phyloP scores from a whole-genome alignment of 306 rosid genomes.

The Begonia masoniana region DNA sequence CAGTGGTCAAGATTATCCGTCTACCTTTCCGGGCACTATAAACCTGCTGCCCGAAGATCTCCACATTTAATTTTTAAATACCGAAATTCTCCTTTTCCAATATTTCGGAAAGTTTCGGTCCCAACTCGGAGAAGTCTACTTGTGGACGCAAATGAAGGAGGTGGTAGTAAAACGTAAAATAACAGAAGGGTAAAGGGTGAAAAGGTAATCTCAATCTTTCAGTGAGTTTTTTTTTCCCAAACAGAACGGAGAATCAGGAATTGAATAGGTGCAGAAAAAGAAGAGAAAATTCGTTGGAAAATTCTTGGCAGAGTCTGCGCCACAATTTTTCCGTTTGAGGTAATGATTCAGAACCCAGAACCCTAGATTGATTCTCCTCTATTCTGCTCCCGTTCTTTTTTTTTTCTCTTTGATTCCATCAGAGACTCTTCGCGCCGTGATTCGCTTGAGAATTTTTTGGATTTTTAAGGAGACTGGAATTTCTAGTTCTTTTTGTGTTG shows the following conservation, averaged over 20 bases:
- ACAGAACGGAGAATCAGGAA: not conserved
- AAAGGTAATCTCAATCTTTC: not conserved
- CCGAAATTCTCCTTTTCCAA: too few relatives aligned
- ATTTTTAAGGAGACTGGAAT: not conserved
- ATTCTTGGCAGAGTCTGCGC: not conserved
- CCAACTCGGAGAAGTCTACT: not conserved
- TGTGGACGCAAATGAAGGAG: not conserved
- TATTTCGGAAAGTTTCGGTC: not conserved
- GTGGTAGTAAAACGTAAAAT: not conserved
- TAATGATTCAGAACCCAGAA: conserved; percentile 1
- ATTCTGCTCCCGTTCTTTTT: not conserved
- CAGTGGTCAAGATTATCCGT: conserved; percentile 14
- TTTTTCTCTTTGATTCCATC: not conserved
- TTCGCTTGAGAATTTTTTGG: not conserved
- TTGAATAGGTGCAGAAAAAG: not conserved
- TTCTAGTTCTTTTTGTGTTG: not conserved
- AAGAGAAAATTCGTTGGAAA: not conserved
- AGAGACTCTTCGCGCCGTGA: not conserved
- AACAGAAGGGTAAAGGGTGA: not conserved
- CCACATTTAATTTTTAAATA: not conserved
- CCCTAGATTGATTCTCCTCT: conserved; percentile 5
- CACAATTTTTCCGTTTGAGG: conserved; percentile 3
- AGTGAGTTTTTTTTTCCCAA: not conserved
- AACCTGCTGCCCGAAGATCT: conserved; percentile 5
- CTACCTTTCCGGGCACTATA: conserved; percentile 6